phyloP scores from a whole-genome alignment of 495 filamentous ascomycete species.

The Parmelia sp. region DNA sequence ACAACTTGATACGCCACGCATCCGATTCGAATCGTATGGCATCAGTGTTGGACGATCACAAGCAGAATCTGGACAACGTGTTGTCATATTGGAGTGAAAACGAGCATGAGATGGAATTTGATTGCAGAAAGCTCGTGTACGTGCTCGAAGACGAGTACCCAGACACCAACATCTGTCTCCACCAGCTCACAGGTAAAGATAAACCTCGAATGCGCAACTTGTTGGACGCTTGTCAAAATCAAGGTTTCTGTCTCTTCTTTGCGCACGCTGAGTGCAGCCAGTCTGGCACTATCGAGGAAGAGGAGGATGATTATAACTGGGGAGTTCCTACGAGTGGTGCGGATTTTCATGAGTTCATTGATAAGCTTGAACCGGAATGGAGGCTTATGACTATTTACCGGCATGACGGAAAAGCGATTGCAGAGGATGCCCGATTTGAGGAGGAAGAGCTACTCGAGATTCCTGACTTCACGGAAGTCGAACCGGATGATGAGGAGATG shows the following conservation, averaged over 20 bases:
- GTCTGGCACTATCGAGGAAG: constrained; percentile 4
- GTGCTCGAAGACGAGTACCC: constrained; percentile 45
- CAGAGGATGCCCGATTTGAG: background rate
- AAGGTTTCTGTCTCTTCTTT: constrained; percentile 15
- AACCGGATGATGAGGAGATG: constrained; percentile 35
- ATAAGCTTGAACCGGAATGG: background rate
- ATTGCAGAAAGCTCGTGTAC: constrained; percentile 30
- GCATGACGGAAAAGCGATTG: constrained; percentile 8
- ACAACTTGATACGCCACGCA: constrained; percentile 44
- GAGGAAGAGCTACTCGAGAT: constrained; percentile 12
- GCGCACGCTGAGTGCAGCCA: constrained; percentile 10
- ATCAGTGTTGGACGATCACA: constrained; percentile 18
- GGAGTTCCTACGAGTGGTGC: background rate
- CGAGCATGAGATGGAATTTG: background rate
- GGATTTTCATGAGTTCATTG: background rate
- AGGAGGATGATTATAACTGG: constrained; percentile 3
- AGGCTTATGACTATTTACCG: background rate
- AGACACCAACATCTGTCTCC: constrained; percentile 34
- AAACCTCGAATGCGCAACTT: constrained; percentile 27
- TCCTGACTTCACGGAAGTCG: constrained; percentile 22
- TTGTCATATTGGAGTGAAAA: constrained; percentile 25
- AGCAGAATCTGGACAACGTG: constrained; percentile 24
- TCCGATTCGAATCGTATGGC: constrained; percentile 13
- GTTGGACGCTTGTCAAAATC: constrained; percentile 26
- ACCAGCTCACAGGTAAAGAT: constrained; percentile 40